phyloP scores from a whole-genome alignment of 139 green algal genomes.

The Ulvella scutata region DNA sequence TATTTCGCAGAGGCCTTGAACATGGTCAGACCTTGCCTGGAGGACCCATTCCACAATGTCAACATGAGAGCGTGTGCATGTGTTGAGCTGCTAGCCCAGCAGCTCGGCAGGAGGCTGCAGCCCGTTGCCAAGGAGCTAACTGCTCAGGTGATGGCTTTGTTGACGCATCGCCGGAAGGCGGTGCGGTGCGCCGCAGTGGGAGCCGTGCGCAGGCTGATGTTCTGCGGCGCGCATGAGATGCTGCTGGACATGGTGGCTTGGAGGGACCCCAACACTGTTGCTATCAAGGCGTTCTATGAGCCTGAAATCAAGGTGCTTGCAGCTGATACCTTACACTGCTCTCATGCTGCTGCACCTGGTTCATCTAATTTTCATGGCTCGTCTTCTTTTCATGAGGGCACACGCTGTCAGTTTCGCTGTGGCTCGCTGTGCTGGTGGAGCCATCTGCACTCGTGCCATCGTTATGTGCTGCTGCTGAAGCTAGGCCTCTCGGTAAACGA shows the following conservation, averaged over 20 bases:
- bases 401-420: too few relatives aligned
- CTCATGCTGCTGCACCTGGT: too few relatives aligned
- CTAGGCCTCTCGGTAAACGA: too few relatives aligned
- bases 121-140: constrained; percentile 34
- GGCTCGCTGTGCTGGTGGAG: too few relatives aligned
- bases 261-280: constrained; percentile 48
- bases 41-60: constrained; percentile 35
- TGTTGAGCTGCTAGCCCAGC: neutral
- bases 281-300: constrained; percentile 22
- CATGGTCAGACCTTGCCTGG: constrained; percentile 11
- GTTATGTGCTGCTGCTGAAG: too few relatives aligned
- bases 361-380: too few relatives aligned
- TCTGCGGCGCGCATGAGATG: constrained; percentile 43
- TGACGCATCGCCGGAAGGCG: constrained; percentile 28
- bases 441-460: too few relatives aligned
- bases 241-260: constrained; percentile 55
- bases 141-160: constrained; percentile 33
- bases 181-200: constrained; percentile 38
- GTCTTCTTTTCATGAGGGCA: too few relatives aligned
- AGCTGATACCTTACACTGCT: too few relatives aligned
- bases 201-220: constrained; percentile 27
- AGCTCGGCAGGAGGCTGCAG: constrained; percentile 28
- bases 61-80: constrained; percentile 22
- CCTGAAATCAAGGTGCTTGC: neutral
- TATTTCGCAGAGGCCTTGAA: constrained; percentile 32